phyloP scores from a whole-genome alignment of 345 rosid species.

The Salix suchowensis region DNA sequence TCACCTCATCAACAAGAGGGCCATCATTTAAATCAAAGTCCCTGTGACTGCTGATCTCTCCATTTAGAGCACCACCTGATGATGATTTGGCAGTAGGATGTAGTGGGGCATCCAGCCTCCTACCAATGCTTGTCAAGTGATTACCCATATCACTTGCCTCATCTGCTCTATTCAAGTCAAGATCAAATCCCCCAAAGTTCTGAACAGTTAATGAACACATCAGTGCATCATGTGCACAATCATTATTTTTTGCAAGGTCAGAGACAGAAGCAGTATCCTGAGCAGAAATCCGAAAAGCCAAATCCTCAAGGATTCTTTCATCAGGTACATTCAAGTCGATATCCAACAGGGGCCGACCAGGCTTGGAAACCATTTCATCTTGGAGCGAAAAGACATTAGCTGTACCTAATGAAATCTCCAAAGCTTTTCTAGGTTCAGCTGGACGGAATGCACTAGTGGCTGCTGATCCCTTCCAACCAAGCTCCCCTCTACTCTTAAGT shows the following conservation, averaged over 20 bases:
- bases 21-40: conserved; percentile 93
- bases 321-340: conserved; percentile 83
- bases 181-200: conserved; percentile 63
- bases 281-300: conserved; percentile 39
- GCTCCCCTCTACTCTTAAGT: conserved; percentile 52
- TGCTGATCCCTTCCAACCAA: conserved; percentile 98
- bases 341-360: conserved; percentile 51
- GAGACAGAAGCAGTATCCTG: conserved; percentile 30
- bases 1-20: conserved; percentile 53
- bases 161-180: conserved; percentile 75
- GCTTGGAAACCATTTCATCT: conserved; percentile 43
- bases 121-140: conserved; percentile 32
- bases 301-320: conserved; percentile 70
- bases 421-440: conserved; percentile 71
- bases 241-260: conserved; percentile 21
- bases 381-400: conserved; percentile 13
- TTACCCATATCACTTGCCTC: conserved; percentile 48
- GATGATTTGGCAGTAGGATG: conserved; percentile 31
- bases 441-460: conserved; percentile 99
- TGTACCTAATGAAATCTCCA: conserved; percentile 39
- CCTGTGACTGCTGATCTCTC: conserved; percentile 38
- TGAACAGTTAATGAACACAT: conserved; percentile 30
- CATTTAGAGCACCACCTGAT: conserved; percentile 28
- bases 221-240: conserved; percentile 27
- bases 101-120: conserved; percentile 35